Conservation (phyloP, 768 basidiomycete genomes). For the Mycena maculata region DNA sequence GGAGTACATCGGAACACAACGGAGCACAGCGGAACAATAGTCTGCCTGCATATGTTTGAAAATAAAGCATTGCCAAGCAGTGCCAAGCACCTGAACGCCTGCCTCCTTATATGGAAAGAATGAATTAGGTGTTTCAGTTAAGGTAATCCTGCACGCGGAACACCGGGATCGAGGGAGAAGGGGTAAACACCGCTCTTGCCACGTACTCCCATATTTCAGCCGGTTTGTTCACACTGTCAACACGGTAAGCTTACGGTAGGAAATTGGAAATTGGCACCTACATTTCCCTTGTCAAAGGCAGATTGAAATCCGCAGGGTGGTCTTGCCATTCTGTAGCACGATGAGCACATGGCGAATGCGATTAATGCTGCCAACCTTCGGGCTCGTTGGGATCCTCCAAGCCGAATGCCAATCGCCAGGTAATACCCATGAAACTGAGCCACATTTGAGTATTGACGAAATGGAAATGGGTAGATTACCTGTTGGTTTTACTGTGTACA, state of each 20-base stretch:
- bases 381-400: conserved; percentile 62
- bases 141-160: neutral
- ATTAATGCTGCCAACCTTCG: conserved; percentile 55
- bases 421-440: conserved; percentile 54
- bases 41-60: conserved; percentile 20
- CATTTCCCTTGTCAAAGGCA: conserved; percentile 62
- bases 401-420: conserved; percentile 73
- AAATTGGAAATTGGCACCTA: conserved; percentile 44
- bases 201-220: conserved; percentile 64
- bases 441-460: neutral
- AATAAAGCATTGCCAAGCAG: conserved; percentile 1
- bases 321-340: conserved; percentile 65
- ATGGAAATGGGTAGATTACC: neutral
- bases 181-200: conserved; percentile 43
- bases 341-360: neutral
- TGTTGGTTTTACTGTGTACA: conserved; percentile 15
- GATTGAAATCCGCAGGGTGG: conserved; percentile 63
- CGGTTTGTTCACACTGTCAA: conserved; percentile 67
- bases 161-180: neutral
- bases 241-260: conserved; percentile 4
- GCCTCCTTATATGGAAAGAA: conserved; percentile 14
- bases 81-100: conserved; percentile 7
- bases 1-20: too few species aligned
- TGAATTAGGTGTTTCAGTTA: neutral
- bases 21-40: neutral